These are phyloP conservation scores for Begonia loranthoides DNA, from an alignment of 306 rosid genomes.

Conservation along the genomic window DNA sequence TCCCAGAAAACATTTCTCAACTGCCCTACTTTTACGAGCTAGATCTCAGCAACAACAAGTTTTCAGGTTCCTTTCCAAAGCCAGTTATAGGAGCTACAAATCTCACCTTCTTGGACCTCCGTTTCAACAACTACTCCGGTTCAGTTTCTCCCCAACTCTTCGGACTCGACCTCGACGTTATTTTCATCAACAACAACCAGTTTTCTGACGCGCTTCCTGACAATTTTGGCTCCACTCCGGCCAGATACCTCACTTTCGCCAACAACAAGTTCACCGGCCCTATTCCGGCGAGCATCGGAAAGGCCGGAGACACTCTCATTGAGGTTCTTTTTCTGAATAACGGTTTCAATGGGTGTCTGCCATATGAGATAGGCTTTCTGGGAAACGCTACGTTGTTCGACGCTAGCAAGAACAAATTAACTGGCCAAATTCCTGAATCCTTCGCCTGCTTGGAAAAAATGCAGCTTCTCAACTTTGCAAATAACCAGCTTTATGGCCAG, in stretches of 20 bases:
- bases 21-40: constrained; percentile 40
- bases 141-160: constrained; percentile 26
- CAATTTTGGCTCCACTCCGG: constrained; percentile 44
- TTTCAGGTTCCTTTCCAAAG: constrained; percentile 27
- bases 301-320: constrained; percentile 20
- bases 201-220: constrained; percentile 23
- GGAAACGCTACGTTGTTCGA: constrained; percentile 38
- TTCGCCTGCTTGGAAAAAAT: constrained; percentile 45
- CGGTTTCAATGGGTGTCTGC: constrained; percentile 44
- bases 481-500: constrained; percentile 32
- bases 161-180: constrained; percentile 24
- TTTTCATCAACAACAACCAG: constrained; percentile 56
- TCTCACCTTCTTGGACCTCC: constrained; percentile 54
- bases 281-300: constrained; percentile 47
- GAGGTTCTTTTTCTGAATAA: constrained; percentile 64
- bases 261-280: constrained; percentile 38
- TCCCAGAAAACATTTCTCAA: constrained; percentile 4
- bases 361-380: constrained; percentile 48
- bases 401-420: constrained; percentile 26
- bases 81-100: constrained; percentile 7
- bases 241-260: constrained; percentile 57
- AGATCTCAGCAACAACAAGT: constrained; percentile 65
- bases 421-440: constrained; percentile 63
- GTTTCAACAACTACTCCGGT: constrained; percentile 31
- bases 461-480: constrained; percentile 21